Evolutionary conservation across 1,284 basidiomycete genomes (phyloP).

Genomic region (Lentinus polychrous): DNA sequence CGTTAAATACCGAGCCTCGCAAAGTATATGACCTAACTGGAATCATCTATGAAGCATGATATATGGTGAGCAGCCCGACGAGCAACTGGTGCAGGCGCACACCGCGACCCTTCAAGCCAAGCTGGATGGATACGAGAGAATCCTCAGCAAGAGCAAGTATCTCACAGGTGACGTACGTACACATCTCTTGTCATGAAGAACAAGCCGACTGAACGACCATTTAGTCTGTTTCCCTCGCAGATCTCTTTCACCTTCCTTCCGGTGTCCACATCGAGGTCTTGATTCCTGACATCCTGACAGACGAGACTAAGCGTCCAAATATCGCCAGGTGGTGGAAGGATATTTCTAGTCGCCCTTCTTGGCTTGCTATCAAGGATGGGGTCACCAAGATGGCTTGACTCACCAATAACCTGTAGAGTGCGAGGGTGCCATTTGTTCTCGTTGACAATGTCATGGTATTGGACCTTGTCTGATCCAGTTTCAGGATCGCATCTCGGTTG

Average conservation of each 20-base stretch:
- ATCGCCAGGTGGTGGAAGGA: conserved; percentile 21
- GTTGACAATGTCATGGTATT: too few relatives aligned
- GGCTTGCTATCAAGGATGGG: conserved; percentile 14
- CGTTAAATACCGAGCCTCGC: not conserved
- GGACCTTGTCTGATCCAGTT: too few relatives aligned
- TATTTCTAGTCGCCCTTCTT: conserved; percentile 17
- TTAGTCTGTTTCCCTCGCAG: conserved; percentile 30
- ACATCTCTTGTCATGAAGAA: too few relatives aligned
- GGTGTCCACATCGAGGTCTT: conserved; percentile 22
- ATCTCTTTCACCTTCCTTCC: conserved; percentile 47
- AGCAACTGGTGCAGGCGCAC: conserved; percentile 18
- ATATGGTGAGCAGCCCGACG: conserved; percentile 7
- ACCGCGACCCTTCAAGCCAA: conserved; percentile 17
- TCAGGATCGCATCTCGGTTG: too few relatives aligned
- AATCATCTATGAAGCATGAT: conserved; percentile 1
- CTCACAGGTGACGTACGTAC: conserved; percentile 37
- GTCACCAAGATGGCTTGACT: too few relatives aligned
- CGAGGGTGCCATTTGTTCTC: too few relatives aligned
- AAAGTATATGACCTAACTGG: not conserved
- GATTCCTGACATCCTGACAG: conserved; percentile 14
- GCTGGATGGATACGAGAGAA: conserved; percentile 38
- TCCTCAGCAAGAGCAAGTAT: conserved; percentile 38
- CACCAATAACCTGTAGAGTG: too few relatives aligned
- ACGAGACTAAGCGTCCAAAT: conserved; percentile 19
- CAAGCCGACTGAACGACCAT: not conserved